These are phyloP conservation scores for Kregervanrija fluxuum DNA, from an alignment of 805 yeast species.

Conservation along the genomic window DNA sequence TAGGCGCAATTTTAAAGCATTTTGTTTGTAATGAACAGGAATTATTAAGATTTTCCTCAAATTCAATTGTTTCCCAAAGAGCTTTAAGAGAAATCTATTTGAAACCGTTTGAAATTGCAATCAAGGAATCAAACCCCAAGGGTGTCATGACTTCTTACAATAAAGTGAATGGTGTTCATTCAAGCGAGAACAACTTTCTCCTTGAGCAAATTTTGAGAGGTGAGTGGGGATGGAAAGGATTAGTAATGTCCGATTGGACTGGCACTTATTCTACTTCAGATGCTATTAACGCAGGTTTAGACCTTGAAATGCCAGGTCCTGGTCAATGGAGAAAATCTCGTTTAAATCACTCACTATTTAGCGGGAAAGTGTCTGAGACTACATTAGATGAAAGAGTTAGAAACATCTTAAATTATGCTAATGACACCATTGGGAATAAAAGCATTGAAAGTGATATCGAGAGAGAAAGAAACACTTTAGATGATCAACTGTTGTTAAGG, in stretches of 20 bases:
- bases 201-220: conserved; percentile 40
- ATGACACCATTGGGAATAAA: conserved; percentile 35
- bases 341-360: conserved; percentile 34
- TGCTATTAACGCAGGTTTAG: conserved; percentile 48
- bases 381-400: conserved; percentile 43
- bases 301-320: conserved; percentile 62
- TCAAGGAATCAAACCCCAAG: conserved; percentile 44
- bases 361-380: conserved; percentile 33
- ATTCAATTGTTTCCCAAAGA: conserved; percentile 46
- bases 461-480: conserved; percentile 31
- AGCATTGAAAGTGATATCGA: conserved; percentile 21
- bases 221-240: conserved; percentile 54
- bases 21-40: conserved; percentile 59
- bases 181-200: conserved; percentile 36
- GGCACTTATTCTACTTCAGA: conserved; percentile 45
- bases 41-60: conserved; percentile 41
- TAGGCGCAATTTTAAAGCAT: conserved; percentile 56
- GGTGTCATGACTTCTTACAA: conserved; percentile 59
- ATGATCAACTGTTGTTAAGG: conserved; percentile 36
- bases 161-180: conserved; percentile 56
- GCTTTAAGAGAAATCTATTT: conserved; percentile 61
- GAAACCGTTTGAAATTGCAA: conserved; percentile 55
- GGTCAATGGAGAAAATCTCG: conserved; percentile 28
- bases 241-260: conserved; percentile 58
- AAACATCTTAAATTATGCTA: conserved; percentile 39